Percentiles rank a stretch among this genome's conserved stretches.
phyloP scores from a whole-genome alignment of 1,284 basidiomycete species.

The Melanopsichium pennsylvanicum region DNA sequence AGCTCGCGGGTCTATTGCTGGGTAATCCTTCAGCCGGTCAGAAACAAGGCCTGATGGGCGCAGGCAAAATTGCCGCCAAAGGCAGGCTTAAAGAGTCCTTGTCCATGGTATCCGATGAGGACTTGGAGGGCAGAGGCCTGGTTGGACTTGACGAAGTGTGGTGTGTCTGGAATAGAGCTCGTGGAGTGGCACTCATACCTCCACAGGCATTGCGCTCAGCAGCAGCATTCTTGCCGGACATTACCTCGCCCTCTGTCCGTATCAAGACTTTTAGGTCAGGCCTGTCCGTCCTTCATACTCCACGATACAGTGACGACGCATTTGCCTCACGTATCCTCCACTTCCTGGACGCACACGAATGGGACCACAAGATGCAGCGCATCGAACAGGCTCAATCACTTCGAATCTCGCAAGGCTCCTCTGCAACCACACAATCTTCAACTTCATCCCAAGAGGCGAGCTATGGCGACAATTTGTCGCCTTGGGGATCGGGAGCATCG shows the following conservation, averaged over 20 bases:
- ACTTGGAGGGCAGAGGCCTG: constrained; percentile 66
- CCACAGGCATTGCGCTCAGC: constrained; percentile 82
- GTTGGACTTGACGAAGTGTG: constrained; percentile 92
- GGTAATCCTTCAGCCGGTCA: constrained; percentile 62
- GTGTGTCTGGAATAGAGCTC: constrained; percentile 95
- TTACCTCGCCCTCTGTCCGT: constrained; percentile 77
- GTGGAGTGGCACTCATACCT: constrained; percentile 86
- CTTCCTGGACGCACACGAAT: constrained; percentile 43
- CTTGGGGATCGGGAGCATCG: constrained; percentile 42
- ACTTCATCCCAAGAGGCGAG: constrained; percentile 17
- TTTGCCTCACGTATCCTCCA: constrained; percentile 49
- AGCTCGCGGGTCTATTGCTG: constrained; percentile 80
- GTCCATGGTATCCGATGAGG: constrained; percentile 14
- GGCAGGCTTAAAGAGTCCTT: constrained; percentile 33
- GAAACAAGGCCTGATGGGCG: constrained; percentile 64
- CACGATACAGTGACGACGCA: constrained; percentile 67
- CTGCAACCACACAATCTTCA: neutral
- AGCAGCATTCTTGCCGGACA: constrained; percentile 74
- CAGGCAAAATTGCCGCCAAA: constrained; percentile 64
- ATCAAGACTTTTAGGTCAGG: constrained; percentile 77
- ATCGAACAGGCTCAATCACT: constrained; percentile 38
- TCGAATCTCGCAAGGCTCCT: constrained; percentile 11
- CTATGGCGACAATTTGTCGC: constrained; percentile 34
- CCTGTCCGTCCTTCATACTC: constrained; percentile 83
- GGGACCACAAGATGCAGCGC: constrained; percentile 36